A percentile compares a stretch with the other conserved stretches of the same genome.
phyloP scores from a whole-genome alignment of 495 filamentous ascomycete genomes.

The Bathelium albidoporum region DNA sequence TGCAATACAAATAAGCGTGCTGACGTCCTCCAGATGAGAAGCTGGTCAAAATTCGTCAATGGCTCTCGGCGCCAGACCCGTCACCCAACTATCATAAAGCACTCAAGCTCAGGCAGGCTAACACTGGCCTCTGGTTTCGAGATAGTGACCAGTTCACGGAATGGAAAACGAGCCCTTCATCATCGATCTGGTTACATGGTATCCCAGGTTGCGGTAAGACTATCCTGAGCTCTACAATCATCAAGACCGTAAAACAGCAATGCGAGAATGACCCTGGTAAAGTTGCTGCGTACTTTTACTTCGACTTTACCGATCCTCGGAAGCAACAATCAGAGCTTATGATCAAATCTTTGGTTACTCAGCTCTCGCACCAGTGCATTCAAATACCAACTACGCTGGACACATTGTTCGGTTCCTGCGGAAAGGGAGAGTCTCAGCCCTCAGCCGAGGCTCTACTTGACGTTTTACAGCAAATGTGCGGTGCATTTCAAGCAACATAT shows the following conservation, averaged over 20 bases:
- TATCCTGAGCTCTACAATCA: conserved; percentile 1
- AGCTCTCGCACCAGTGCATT: background rate
- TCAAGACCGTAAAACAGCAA: background rate
- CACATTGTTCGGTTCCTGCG: background rate
- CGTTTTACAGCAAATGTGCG: conserved; percentile 5
- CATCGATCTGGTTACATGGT: background rate
- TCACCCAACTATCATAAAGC: background rate
- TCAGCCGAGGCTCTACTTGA: conserved; percentile 7
- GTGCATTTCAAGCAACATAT: conserved; percentile 9
- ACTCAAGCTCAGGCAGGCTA: background rate
- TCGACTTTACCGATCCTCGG: background rate
- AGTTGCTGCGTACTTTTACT: background rate
- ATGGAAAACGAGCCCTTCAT: background rate
- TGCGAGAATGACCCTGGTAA: background rate
- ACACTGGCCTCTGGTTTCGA: background rate
- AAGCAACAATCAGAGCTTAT: background rate
- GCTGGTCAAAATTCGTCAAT: too few species aligned
- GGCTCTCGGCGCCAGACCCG: conserved; percentile 1
- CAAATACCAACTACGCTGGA: background rate
- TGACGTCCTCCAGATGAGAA: too few species aligned
- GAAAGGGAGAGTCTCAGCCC: conserved; percentile 12
- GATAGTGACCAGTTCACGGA: background rate
- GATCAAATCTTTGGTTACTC: background rate
- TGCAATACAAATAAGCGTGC: too few species aligned
- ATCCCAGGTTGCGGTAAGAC: background rate